Evolutionary conservation across 2,329 filamentous ascomycete species (phyloP).

Genomic region (Talaromyces funiculosus): DNA sequence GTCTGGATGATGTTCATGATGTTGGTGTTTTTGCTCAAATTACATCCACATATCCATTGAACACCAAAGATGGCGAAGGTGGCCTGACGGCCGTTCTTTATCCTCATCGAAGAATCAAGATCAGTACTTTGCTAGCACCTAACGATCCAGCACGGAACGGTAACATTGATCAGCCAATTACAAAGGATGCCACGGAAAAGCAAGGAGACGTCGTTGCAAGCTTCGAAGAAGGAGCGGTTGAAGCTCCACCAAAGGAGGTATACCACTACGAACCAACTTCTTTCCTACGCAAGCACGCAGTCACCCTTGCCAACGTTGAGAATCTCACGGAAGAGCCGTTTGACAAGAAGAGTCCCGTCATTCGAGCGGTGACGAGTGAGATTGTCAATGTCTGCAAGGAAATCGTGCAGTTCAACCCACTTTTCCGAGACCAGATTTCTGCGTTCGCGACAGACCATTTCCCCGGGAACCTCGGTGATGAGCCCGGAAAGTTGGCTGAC

Average conservation of each 20-base stretch:
- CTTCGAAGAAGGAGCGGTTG: slow-evolving; percentile 77
- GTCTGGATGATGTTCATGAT: slow-evolving; percentile 84
- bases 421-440: slow-evolving; percentile 95
- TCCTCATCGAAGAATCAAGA: slow-evolving; percentile 87
- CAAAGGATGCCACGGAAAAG: slow-evolving; percentile 52
- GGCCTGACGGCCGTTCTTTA: slow-evolving; percentile 91
- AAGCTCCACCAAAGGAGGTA: slow-evolving; percentile 46
- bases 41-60: slow-evolving; percentile 86
- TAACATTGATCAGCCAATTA: slow-evolving; percentile 25
- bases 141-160: slow-evolving; percentile 30
- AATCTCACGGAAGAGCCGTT: slow-evolving; percentile 84
- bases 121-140: slow-evolving; percentile 77
- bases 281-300: slow-evolving; percentile 83
- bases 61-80: slow-evolving; percentile 54
- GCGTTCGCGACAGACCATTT: slow-evolving; percentile 95
- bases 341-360: slow-evolving; percentile 82
- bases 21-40: slow-evolving; percentile 97
- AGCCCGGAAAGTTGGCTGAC: slow-evolving; percentile 90
- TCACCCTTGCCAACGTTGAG: slow-evolving; percentile 92
- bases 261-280: slow-evolving; percentile 75
- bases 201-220: slow-evolving; percentile 94
- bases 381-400: slow-evolving; percentile 99
- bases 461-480: slow-evolving; percentile 88
- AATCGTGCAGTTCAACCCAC: slow-evolving; percentile 83
- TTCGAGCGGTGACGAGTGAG: slow-evolving; percentile 89